These are phyloP conservation scores for Cladosporium oxysporum DNA, from an alignment of 2,329 filamentous ascomycete genomes.

Conservation along the genomic window DNA sequence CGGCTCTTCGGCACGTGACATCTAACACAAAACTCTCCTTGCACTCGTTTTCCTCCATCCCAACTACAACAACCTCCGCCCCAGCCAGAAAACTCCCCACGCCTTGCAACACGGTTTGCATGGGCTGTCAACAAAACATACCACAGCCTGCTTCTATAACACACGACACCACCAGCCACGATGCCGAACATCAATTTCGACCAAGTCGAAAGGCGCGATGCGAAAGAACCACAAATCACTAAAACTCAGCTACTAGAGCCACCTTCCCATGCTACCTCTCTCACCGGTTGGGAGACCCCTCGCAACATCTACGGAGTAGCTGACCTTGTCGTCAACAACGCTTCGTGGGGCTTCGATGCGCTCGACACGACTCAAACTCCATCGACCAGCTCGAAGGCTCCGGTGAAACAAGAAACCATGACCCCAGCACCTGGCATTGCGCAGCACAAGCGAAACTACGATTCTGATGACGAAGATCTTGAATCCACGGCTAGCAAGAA, in stretches of 20 bases:
- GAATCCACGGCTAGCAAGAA: background rate
- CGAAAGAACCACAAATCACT: constrained; percentile 9
- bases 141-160: background rate
- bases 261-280: background rate
- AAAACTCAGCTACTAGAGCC: background rate
- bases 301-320: background rate
- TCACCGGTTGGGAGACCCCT: background rate
- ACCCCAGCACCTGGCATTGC: background rate
- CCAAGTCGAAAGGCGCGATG: background rate
- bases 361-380: background rate
- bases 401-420: background rate
- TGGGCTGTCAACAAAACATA: background rate
- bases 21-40: background rate
- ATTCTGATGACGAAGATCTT: background rate
- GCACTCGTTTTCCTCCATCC: background rate
- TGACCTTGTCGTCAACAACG: background rate
- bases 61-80: background rate
- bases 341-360: background rate
- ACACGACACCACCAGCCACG: background rate
- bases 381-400: background rate
- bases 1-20: background rate
- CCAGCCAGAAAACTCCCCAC: background rate
- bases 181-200: constrained; percentile 9
- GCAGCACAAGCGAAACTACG: background rate
- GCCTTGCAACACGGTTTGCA: background rate